phyloP scores from a whole-genome alignment of 495 filamentous ascomycete genomes.

The Penicillium turbatum region DNA sequence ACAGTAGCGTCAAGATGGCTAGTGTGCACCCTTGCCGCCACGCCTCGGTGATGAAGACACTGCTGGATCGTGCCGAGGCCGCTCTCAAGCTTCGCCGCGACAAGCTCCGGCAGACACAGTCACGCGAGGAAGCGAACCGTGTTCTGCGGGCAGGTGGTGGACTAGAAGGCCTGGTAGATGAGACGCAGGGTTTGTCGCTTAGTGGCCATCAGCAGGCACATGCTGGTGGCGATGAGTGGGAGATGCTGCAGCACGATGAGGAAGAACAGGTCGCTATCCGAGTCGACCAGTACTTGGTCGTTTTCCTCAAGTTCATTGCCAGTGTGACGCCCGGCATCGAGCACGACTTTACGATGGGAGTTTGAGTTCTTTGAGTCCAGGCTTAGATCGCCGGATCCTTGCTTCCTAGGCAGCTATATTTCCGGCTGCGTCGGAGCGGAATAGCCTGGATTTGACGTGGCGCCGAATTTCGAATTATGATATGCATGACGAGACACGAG shows the following conservation, averaged over 20 bases:
- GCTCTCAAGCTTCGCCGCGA: slow-evolving; percentile 84
- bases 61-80: slow-evolving; percentile 91
- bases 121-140: slow-evolving; percentile 39
- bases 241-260: slow-evolving; percentile 62
- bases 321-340: slow-evolving; percentile 96
- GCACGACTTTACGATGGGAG: slow-evolving; percentile 97
- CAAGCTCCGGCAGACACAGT: slow-evolving; percentile 57
- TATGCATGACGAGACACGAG: slow-evolving; percentile 22
- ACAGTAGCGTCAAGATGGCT: slow-evolving; percentile 82
- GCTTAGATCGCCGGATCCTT: neutral
- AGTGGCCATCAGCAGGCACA: slow-evolving; percentile 51
- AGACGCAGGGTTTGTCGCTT: slow-evolving; percentile 46
- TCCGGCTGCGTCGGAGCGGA: slow-evolving; percentile 1
- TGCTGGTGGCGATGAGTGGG: slow-evolving; percentile 77
- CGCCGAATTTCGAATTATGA: slow-evolving; percentile 3
- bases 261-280: slow-evolving; percentile 87
- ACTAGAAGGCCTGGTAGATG: slow-evolving; percentile 62
- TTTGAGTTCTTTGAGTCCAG: slow-evolving; percentile 42
- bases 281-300: slow-evolving; percentile 96
- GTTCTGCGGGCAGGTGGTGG: slow-evolving; percentile 47
- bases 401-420: neutral
- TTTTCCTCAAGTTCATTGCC: slow-evolving; percentile 98
- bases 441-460: neutral
- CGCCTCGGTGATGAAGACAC: slow-evolving; percentile 94
- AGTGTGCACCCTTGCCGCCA: slow-evolving; percentile 92